Evolutionary conservation across 176 grass and related monocot species (phyloP), one percentile per base, ranked within the genome.

Genomic region (Alloteropsis semialata): DNA sequence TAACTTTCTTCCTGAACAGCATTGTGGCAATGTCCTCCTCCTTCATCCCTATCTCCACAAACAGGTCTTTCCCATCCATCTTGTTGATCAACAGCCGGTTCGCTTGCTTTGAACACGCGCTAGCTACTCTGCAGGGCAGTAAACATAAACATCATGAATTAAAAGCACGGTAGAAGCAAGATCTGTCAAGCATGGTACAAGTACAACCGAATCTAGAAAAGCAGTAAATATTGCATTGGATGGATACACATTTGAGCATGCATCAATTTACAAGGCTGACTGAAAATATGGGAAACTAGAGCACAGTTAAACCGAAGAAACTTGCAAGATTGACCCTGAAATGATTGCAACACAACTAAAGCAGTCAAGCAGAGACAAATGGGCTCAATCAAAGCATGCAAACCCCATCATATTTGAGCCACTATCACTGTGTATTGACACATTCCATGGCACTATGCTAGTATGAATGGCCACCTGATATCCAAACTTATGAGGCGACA

Each of bases 11-110:
- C 65, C 84, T 87, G 53, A 94, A 98, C 68, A 92, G 57, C 88
- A 93, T 89, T 62, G 58, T 59, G 58, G 81, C 82, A 25, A 91
- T 84, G 58, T 93, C 89, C 62, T 97, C 91, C 87, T 90, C 88
- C 51, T 86, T 97, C 76, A 91, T 84, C n/a, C 85, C 88, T 82
- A 84, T 85, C 82, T 84, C 81, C 32, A 62, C 62, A 69, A 76
- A 74, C 41, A 78, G 28, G 53, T 87, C 87, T 54, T 65, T 79
- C 79, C 54, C 86, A 10, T 85, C 76, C 94, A 97, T 93, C 85
- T 60, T 79, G 55, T 53, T 76, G 53, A 76, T 32, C 41, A 75
- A 1, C 38, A 75, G 27, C 30, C 75, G 63, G 24, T 59, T 66
- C 8, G 22, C 53, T 69, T 25, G 2, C 41, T 21, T 21, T 58